Conservation (phyloP, 2,329 filamentous ascomycete species). For the Apiospora malaysiana region DNA sequence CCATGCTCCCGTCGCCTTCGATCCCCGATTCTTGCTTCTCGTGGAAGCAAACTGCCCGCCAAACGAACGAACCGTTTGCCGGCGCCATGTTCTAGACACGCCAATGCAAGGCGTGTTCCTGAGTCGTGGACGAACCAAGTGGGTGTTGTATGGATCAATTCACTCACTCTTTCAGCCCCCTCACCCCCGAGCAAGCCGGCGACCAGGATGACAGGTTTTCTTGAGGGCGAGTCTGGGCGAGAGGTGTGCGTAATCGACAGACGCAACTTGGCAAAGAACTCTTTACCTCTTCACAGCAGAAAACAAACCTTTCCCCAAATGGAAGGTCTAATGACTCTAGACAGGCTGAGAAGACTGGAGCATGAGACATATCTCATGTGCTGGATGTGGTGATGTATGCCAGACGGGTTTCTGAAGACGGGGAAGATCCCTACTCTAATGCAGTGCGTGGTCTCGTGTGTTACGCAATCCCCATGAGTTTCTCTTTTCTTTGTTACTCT, state of each 20-base stretch:
- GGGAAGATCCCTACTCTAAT: neutral
- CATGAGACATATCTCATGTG: slow-evolving; percentile 18
- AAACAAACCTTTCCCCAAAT: neutral
- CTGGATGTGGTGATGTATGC: neutral
- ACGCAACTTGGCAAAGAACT: neutral
- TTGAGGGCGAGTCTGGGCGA: neutral
- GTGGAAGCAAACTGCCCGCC: neutral
- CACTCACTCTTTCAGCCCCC: neutral
- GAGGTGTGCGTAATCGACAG: slow-evolving; percentile 1
- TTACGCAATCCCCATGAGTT: neutral
- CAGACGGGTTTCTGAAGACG: neutral
- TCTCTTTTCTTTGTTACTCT: neutral
- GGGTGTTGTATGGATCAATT: neutral
- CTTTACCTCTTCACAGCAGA: no score
- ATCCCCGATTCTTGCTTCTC: neutral
- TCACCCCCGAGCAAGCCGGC: neutral
- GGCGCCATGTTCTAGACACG: neutral
- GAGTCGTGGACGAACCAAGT: neutral
- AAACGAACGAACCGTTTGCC: neutral
- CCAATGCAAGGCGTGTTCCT: neutral
- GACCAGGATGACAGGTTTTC: neutral
- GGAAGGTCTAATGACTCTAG: neutral
- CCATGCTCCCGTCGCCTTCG: neutral
- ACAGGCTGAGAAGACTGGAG: neutral
- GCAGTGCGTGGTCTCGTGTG: neutral